Percentiles rank a stretch among this genome's conserved stretches.
phyloP scores from a whole-genome alignment of 2,329 filamentous ascomycete species.

The Pezicula radicicola region DNA sequence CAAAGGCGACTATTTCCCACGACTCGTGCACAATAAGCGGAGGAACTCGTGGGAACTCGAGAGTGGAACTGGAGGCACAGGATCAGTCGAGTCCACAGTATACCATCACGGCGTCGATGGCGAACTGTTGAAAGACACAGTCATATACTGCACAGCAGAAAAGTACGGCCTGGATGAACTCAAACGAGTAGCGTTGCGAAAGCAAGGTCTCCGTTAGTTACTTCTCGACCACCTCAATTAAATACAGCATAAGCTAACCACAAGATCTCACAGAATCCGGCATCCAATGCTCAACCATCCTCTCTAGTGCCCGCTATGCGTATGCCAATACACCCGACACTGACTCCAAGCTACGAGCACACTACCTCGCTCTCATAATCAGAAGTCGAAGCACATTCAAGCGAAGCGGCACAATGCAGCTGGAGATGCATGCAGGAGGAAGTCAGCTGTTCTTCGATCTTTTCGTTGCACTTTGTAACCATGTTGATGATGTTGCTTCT shows the following conservation, averaged over 20 bases:
- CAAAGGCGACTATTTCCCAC: conserved; percentile 89
- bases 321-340: conserved; percentile 86
- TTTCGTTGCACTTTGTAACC: conserved; percentile 90
- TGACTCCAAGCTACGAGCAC: conserved; percentile 86
- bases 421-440: conserved; percentile 87
- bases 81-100: conserved; percentile 63
- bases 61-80: conserved; percentile 53
- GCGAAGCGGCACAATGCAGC: conserved; percentile 90
- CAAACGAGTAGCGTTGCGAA: conserved; percentile 79
- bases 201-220: conserved; percentile 76
- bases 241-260: conserved; percentile 49
- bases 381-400: conserved; percentile 86
- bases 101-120: conserved; percentile 63
- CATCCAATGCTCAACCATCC: conserved; percentile 86
- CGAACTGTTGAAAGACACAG: conserved; percentile 79
- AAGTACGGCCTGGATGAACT: conserved; percentile 81
- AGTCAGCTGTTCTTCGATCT: conserved; percentile 86
- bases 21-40: conserved; percentile 77
- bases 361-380: conserved; percentile 91
- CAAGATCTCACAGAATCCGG: conserved; percentile 81
- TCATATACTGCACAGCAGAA: conserved; percentile 86
- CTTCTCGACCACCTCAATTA: conserved; percentile 36
- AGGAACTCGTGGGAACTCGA: conserved; percentile 82
- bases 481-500: conserved; percentile 69
- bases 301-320: conserved; percentile 83